Evolutionary conservation across 192 early-diverging fungal genomes (phyloP), one percentile per base, ranked within the genome.

Genomic region (Umbelopsis sp.): DNA sequence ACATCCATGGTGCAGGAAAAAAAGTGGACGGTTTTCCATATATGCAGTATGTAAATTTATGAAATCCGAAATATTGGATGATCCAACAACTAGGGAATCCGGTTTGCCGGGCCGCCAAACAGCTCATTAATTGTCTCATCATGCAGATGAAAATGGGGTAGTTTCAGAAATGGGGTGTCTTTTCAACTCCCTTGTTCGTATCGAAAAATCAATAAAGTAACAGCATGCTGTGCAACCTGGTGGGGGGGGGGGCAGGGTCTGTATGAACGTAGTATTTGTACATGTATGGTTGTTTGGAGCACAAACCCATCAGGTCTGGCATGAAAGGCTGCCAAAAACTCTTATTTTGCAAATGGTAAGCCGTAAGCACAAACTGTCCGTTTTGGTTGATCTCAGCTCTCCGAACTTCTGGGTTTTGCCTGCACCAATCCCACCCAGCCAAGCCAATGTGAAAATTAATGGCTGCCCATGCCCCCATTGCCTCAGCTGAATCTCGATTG

Each of bases 51-150:
- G 48, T 6, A 11, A 13, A 21, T 22, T 22, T 25, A 18, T 35
- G 18, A 61, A 61, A 61, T 61, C 55, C 55, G 13, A 61, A 35
- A 2, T 22, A 35, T 3, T 61, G 55, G 55, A 30, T 55, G 7
- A 16, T 21, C 48, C 48, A 49, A 6, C 18, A 5, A 41, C 37
- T 41, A 41, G 37, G 37, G 6, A 61, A 61, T 61, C 55, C 55
- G 55, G 55, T 61, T 16, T 18, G 55, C 55, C 55, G 55, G 55
- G 55, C 55, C 55, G 55, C 55, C 25, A 27, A 61, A 33, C 55
- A 25, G 55, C 55, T 27, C 51, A 23, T 10, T 1, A 21, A 1
- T 8, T 23, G 2, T 20, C 23, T 61, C 33, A 25, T 10, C 21
- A 23, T 25, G 12, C 5, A 22, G 21, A 22, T 11, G 4, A 9